Base-by-base conservation (phyloP, 1,284 basidiomycete species). In the Pyrrhoderma noxium region DNA sequence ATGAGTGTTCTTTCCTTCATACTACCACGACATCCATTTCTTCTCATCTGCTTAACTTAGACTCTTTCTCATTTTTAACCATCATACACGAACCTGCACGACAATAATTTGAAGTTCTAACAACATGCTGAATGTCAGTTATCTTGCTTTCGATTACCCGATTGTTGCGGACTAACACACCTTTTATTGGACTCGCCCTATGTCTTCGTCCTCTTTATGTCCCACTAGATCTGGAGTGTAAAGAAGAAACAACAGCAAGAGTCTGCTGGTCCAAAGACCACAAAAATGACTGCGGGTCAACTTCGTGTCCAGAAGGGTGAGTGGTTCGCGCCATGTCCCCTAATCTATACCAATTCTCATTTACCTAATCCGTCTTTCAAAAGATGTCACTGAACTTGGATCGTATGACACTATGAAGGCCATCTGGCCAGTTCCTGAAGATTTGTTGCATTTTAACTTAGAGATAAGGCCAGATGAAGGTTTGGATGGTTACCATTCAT, bases 381-480 rank as follows among this genome's bases (percentile, higher is more conserved):
- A 62, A 98, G 96, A 99, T 67, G 67, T 99, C 57, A 97, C 96
- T 25, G 96, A 99, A 68, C 82, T 99, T 45, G 96, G 98, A 66
- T 74, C 98, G 11, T 94, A 96, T 45, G 75, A 83, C 43, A 99
- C 96, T 19, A 99, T 99, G 93, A 86, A 88, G 75, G 96, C 92
- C 23, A 66, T 89, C 63, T 97, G 97, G 67, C 82, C 27, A 11
- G 27, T 31, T 5, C 27, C 27, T 31, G 89, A 99, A 19, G 40
- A 49, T 76, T 83, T 97, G 60, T 85, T 99, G 66, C 94, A 97
- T 77, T 99, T 99, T 67, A 86, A 82, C 45, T 79, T 99, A 38
- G 93, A 87, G 56, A 97, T 99, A 64, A 86, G 84, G 39, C 96
- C 96, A 9, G 96, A 99, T 67, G 96, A 99, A 74, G 95, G 94